Base-by-base conservation (phyloP, 2,329 filamentous ascomycete genomes). In the Verticillium isaacii region DNA sequence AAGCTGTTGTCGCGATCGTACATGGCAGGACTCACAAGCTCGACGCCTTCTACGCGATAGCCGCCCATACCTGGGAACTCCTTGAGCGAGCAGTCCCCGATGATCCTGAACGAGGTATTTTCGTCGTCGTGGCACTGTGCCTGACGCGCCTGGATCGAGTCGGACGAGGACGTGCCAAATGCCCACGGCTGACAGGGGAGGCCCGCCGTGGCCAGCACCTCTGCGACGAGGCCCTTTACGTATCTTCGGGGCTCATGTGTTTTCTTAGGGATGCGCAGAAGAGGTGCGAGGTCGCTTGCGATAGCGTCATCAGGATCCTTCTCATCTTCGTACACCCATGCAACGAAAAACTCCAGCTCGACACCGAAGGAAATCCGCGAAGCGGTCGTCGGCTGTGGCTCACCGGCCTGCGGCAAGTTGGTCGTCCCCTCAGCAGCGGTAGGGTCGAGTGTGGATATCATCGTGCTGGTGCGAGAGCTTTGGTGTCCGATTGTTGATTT, bases 21-120 rank as follows among this genome's bases (percentile, higher is more conserved):
- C 45, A 69, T 61, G 2, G 75, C 71, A 2, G 74, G 75, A 34
- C 71, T 74, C 15, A 66, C 61, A n/a, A 77, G 50, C 61, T 77
- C 73, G 7, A 77, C 37, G 8, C 61, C 60, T 4, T 63, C 29
- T 67, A 71, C 75, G 1, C 1, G 54, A 32, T 66, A 66, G 2
- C 62, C 62, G 17, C 58, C 64, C 25, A 63, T 32, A 9, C 23
- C 23, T n/a, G 56, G 23, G 9, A 36, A 50, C 12, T 64, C 56
- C n/a, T 41, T n/a, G 5, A 66, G 15, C n/a, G 63, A 57, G 29
- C 32, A 15, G 17, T 65, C 64, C 1, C 39, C 32, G 15, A 23
- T 17, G 9, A 65, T 2, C 5, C 17, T 32, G 36, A 65, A 65
- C 8, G 63, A 29, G 34, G 57, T 59, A 12, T 50, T 23, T 2